phyloP scores from a whole-genome alignment of 768 basidiomycete genomes.

The Butyriboletus loyo region DNA sequence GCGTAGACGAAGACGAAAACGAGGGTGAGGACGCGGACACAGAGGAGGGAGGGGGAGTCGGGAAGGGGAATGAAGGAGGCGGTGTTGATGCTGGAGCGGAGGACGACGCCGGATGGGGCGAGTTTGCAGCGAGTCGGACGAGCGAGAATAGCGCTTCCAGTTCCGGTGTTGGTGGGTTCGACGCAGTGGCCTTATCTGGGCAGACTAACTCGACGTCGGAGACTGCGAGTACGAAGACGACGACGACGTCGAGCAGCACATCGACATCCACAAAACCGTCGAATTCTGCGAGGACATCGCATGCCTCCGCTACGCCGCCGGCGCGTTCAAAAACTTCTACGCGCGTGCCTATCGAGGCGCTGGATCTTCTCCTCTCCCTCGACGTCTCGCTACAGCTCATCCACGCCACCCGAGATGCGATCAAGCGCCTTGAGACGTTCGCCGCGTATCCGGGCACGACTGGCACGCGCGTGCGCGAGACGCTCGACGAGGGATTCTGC shows the following conservation, averaged over 20 bases:
- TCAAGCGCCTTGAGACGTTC: slow-evolving; percentile 93
- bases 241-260: not conserved
- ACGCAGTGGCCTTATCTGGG: not conserved
- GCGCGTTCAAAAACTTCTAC: slow-evolving; percentile 18
- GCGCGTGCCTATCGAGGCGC: slow-evolving; percentile 28
- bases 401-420: slow-evolving; percentile 85
- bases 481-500: slow-evolving; percentile 92
- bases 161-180: not conserved
- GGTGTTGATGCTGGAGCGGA: not conserved
- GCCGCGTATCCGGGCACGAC: slow-evolving; percentile 81
- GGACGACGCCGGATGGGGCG: slow-evolving; percentile 27
- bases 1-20: slow-evolving; percentile 37
- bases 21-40: slow-evolving; percentile 3
- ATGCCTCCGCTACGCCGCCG: not conserved
- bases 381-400: slow-evolving; percentile 90
- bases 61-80: not conserved
- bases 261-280: not conserved
- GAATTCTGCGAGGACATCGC: not conserved
- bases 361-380: slow-evolving; percentile 89
- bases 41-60: slow-evolving; percentile 17
- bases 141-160: not conserved
- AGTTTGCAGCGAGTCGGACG: slow-evolving; percentile 13
- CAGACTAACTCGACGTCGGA: not conserved
- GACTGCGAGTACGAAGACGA: not conserved
- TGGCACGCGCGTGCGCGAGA: slow-evolving; percentile 85